phyloP scores from a whole-genome alignment of 768 basidiomycete species.

The Lactifluus rugatus region DNA sequence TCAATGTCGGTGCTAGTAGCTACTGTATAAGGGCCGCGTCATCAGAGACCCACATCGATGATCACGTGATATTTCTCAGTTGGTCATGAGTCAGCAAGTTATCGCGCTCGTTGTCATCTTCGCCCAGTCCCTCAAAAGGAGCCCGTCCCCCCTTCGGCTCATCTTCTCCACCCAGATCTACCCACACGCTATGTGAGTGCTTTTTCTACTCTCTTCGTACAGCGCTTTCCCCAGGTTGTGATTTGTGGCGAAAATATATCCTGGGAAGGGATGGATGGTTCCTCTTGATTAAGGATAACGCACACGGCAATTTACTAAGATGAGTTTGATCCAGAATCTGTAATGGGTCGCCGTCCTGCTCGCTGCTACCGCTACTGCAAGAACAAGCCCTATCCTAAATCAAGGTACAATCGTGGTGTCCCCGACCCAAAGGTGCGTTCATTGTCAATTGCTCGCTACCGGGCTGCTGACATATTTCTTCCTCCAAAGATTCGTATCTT shows the following conservation, averaged over 20 bases:
- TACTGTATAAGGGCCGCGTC: background rate
- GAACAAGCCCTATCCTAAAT: constrained; percentile 97
- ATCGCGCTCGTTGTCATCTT: constrained; percentile 4
- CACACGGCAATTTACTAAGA: background rate
- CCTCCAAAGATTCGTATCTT: constrained; percentile 83
- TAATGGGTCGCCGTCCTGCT: constrained; percentile 95
- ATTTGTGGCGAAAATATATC: background rate
- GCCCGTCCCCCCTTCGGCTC: background rate
- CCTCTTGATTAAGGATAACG: background rate
- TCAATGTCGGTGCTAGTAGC: too few species aligned
- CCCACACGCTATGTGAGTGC: constrained; percentile 6
- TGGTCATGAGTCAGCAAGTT: constrained; percentile 12
- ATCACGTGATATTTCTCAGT: constrained; percentile 1
- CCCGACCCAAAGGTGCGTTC: constrained; percentile 81
- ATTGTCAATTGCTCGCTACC: background rate
- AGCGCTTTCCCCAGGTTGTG: background rate
- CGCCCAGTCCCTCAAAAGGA: background rate
- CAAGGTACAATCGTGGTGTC: constrained; percentile 96
- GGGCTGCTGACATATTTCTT: background rate
- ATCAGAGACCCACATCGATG: background rate
- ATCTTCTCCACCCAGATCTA: background rate
- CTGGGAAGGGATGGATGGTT: constrained; percentile 7
- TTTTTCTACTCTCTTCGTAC: background rate
- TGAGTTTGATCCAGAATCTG: background rate
- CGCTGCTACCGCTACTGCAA: constrained; percentile 99